A percentile compares a stretch with the other conserved stretches of the same genome.
Evolutionary conservation across 2,329 filamentous ascomycete genomes (phyloP).

Genomic region (Apiospora phragmitis): DNA sequence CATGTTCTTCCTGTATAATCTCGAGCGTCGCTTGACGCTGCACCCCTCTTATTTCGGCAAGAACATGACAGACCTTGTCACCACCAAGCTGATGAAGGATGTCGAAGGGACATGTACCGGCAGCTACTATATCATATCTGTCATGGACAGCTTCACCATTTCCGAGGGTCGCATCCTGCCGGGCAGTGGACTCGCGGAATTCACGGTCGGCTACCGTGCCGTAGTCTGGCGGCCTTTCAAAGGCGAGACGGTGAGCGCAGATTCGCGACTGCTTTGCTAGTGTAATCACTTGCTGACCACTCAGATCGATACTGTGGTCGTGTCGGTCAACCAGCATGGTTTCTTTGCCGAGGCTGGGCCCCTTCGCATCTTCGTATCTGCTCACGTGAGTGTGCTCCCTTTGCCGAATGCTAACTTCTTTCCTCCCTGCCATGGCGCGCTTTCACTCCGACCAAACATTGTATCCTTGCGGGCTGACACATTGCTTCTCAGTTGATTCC

Average conservation of each 20-base stretch:
- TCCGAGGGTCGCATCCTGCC: constrained; percentile 91
- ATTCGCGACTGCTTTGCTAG: constrained; percentile 23
- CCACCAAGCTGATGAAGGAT: constrained; percentile 84
- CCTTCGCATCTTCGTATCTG: constrained; percentile 76
- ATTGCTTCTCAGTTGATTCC: constrained; percentile 72
- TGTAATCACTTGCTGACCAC: constrained; percentile 10
- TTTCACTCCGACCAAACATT: neutral
- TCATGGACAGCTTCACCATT: constrained; percentile 95
- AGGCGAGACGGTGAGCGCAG: constrained; percentile 82
- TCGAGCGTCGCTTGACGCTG: constrained; percentile 91
- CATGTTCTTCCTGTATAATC: constrained; percentile 99
- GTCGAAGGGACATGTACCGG: constrained; percentile 95
- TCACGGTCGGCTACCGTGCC: constrained; percentile 90
- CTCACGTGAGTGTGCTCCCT: constrained; percentile 59
- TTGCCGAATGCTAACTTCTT: neutral
- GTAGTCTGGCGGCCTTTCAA: constrained; percentile 98
- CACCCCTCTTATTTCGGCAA: constrained; percentile 97
- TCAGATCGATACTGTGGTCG: constrained; percentile 93
- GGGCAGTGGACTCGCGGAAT: constrained; percentile 88
- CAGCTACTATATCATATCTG: constrained; percentile 95
- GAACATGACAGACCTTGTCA: constrained; percentile 89
- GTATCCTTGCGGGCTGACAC: neutral
- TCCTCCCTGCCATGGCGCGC: neutral
- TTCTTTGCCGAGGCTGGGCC: constrained; percentile 88
- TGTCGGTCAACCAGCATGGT: constrained; percentile 85